These are phyloP conservation scores for Kwoniella botswanensis DNA, from an alignment of 768 basidiomycete species.

Conservation along the genomic window DNA sequence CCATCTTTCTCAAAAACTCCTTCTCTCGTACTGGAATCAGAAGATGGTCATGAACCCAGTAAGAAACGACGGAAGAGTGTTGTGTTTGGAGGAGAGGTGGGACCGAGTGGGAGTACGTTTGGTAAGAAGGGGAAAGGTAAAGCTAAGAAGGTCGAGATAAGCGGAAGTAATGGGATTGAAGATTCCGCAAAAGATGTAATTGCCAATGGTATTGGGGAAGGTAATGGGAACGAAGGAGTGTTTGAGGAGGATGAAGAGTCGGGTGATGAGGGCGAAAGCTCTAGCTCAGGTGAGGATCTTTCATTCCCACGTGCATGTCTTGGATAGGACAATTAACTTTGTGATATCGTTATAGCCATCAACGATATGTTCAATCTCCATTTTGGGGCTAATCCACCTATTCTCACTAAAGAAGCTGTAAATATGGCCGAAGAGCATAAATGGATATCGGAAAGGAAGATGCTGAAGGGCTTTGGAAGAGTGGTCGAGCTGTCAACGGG, in stretches of 20 bases:
- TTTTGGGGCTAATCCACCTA: conserved; percentile 69
- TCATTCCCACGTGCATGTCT: background rate
- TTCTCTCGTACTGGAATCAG: background rate
- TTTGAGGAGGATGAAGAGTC: conserved; percentile 22
- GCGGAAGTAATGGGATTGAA: conserved; percentile 27
- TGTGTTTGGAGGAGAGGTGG: conserved; percentile 55
- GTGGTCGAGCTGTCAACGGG: conserved; percentile 64
- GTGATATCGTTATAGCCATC: conserved; percentile 10
- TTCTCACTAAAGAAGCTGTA: conserved; percentile 59
- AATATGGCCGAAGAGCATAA: conserved; percentile 64
- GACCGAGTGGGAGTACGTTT: conserved; percentile 55
- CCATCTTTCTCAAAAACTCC: conserved; percentile 13
- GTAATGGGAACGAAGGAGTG: conserved; percentile 5
- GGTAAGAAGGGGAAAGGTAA: conserved; percentile 49
- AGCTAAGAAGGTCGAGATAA: conserved; percentile 23
- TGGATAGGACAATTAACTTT: background rate
- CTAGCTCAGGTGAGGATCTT: conserved; percentile 7
- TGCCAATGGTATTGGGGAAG: conserved; percentile 18
- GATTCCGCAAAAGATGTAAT: conserved; percentile 21
- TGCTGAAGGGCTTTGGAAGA: conserved; percentile 67
- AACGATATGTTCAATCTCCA: conserved; percentile 71
- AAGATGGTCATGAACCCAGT: conserved; percentile 52
- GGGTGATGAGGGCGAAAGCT: conserved; percentile 20
- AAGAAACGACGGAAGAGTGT: conserved; percentile 55
- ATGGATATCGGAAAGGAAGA: conserved; percentile 66